Conservation (phyloP, 805 yeast species). For the Nakazawaea wickerhamii region DNA sequence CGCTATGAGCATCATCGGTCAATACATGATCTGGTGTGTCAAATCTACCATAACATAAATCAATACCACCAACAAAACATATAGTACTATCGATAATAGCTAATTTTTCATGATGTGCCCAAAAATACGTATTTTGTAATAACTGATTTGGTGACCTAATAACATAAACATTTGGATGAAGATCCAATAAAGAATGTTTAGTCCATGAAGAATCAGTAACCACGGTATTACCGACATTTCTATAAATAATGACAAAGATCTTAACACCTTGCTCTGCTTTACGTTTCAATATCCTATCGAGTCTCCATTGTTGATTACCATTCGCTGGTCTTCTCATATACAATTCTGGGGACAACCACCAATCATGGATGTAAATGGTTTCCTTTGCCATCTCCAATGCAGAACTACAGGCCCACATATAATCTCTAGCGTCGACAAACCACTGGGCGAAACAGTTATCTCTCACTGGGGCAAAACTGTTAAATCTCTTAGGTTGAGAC, state of each 20-base stretch:
- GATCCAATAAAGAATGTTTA: conserved; percentile 81
- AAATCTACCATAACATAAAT: conserved; percentile 90
- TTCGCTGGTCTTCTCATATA: conserved; percentile 91
- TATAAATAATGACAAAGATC: conserved; percentile 82
- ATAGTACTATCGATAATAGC: conserved; percentile 82
- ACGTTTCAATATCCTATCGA: conserved; percentile 81
- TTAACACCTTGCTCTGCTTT: conserved; percentile 95
- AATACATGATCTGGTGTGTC: conserved; percentile 96
- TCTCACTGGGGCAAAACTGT: conserved; percentile 90
- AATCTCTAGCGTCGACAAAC: conserved; percentile 91
- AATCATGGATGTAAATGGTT: conserved; percentile 90
- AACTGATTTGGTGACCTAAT: conserved; percentile 94
- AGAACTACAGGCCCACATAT: conserved; percentile 92
- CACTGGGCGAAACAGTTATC: conserved; percentile 85
- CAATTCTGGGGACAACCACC: conserved; percentile 97
- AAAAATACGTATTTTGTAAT: conserved; percentile 85
- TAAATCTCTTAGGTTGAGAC: conserved; percentile 72
- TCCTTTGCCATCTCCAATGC: conserved; percentile 93
- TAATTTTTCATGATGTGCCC: conserved; percentile 98
- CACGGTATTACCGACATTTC: conserved; percentile 91
- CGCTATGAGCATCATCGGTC: conserved; percentile 55
- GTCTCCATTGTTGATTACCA: conserved; percentile 90
- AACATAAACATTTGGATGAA: conserved; percentile 83
- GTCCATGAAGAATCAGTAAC: conserved; percentile 94
- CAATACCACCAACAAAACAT: conserved; percentile 93